A percentile compares a stretch with the other conserved stretches of the same genome.
Evolutionary conservation across 257 asterid species (phyloP).

Genomic region (Solanum chmielewskii): DNA sequence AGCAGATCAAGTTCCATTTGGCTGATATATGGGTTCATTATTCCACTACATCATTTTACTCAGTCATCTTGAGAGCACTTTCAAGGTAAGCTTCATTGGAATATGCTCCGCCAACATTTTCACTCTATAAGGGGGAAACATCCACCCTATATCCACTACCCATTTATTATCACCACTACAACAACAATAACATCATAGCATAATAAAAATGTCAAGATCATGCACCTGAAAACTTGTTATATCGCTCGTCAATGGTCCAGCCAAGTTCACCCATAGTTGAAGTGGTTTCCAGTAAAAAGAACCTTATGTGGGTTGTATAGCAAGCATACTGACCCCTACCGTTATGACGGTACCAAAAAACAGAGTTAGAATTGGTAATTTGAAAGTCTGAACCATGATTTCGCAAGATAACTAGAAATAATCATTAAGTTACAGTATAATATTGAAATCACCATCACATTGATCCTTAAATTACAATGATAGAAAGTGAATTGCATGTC

Average conservation of each 20-base stretch:
- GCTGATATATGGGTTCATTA: background rate
- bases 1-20: background rate
- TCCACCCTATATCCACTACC: background rate
- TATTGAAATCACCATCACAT: background rate
- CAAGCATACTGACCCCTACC: conserved; percentile 62
- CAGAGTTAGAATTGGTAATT: background rate
- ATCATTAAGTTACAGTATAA: background rate
- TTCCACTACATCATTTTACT: background rate
- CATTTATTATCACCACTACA: background rate
- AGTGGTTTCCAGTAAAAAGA: conserved; percentile 67
- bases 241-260: conserved; percentile 29
- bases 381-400: conserved; percentile 1
- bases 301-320: conserved; percentile 40
- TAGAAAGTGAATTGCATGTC: background rate
- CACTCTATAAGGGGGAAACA: background rate
- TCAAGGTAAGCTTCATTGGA: background rate
- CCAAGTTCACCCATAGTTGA: conserved; percentile 35
- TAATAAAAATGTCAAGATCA: background rate
- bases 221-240: conserved; percentile 53
- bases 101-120: background rate
- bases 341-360: conserved; percentile 1
- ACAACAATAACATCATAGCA: background rate
- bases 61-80: background rate
- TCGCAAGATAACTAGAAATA: background rate
- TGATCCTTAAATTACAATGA: background rate